Base-by-base conservation (phyloP, 768 basidiomycete species). In the Naganishia antarctica region DNA sequence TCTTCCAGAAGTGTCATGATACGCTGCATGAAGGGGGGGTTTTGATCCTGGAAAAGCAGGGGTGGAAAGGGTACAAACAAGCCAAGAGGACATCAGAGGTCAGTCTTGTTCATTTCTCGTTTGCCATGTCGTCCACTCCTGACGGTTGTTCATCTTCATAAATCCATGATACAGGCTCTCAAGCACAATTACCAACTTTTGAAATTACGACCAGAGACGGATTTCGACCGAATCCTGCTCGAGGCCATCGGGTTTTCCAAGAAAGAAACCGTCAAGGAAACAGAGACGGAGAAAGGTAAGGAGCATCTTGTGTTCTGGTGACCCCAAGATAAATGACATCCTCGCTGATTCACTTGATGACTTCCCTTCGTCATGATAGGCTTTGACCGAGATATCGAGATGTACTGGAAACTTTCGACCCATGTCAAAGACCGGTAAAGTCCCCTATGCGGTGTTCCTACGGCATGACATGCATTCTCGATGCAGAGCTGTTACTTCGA, bases 21-120 rank as follows among this genome's bases (percentile, higher is more conserved):
- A 25, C 21, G 0, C 64, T 72, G 8, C 23, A 43, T 5, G 67
- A 61, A 15, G 71, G 68, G 8, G 71, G 71, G 6, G 31, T 60
- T 4, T 50, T 72, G 9, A 47, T 72, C 1, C 51, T 72, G n/a
- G 71, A 72, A 60, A 66, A 67, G 18, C 71, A 72, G 53, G 65
- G 59, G 7, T 70, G 69, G 69, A 46, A 37, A 26, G 67, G 67
- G 6, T 72, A 72, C 47, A 61, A 67, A 57, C 67, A 69, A 18
- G 70, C 67, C 21, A 67, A 37, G 48, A 47, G 61, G 45, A 43
- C 45, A n/a, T 66, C 45, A 25, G 45, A 59, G 48, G 68, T 69
- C 16, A 25, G 63, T 63, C 23, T n/a, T n/a, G n/a, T n/a, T n/a
- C n/a, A n/a, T n/a, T n/a, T n/a, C n/a, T n/a, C n/a, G n/a, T n/a